phyloP scores from a whole-genome alignment of 805 yeast genomes.

The Candida loeiensis region DNA sequence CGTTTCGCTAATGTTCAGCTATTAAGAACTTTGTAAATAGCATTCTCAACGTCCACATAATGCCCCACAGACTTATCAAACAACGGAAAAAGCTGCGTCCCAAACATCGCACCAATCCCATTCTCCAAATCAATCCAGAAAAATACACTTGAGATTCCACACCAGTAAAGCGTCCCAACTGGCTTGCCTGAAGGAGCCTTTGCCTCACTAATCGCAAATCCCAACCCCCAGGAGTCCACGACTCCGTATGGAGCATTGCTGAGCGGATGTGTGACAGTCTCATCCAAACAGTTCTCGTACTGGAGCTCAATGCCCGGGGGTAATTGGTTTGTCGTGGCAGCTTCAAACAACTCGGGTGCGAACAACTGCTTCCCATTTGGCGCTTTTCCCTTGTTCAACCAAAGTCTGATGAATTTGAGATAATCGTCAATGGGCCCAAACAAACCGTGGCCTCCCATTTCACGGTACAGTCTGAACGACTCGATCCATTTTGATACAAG shows the following conservation, averaged over 20 bases:
- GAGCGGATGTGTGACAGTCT: background rate
- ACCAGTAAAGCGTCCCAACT: slow-evolving; percentile 34
- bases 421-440: slow-evolving; percentile 37
- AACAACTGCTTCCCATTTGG: slow-evolving; percentile 33
- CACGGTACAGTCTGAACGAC: slow-evolving; percentile 20
- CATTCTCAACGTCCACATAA: slow-evolving; percentile 21
- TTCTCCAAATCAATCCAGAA: slow-evolving; percentile 40
- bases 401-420: slow-evolving; percentile 33
- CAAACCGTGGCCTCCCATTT: slow-evolving; percentile 45
- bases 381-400: slow-evolving; percentile 39
- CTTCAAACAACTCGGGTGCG: slow-evolving; percentile 25
- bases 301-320: slow-evolving; percentile 21
- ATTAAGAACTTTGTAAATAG: slow-evolving; percentile 20
- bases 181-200: slow-evolving; percentile 34
- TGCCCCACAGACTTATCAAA: slow-evolving; percentile 18
- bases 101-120: slow-evolving; percentile 37
- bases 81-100: slow-evolving; percentile 34
- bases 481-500: background rate
- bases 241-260: slow-evolving; percentile 1
- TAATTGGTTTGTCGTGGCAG: slow-evolving; percentile 32
- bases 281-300: slow-evolving; percentile 16
- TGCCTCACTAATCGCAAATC: slow-evolving; percentile 12
- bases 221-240: background rate
- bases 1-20: too few relatives aligned
- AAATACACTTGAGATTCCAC: slow-evolving; percentile 36